A percentile compares a stretch with the other conserved stretches of the same genome.
These are phyloP conservation scores for Moringa oleifera DNA, from an alignment of 345 rosid genomes.

Conservation along the genomic window DNA sequence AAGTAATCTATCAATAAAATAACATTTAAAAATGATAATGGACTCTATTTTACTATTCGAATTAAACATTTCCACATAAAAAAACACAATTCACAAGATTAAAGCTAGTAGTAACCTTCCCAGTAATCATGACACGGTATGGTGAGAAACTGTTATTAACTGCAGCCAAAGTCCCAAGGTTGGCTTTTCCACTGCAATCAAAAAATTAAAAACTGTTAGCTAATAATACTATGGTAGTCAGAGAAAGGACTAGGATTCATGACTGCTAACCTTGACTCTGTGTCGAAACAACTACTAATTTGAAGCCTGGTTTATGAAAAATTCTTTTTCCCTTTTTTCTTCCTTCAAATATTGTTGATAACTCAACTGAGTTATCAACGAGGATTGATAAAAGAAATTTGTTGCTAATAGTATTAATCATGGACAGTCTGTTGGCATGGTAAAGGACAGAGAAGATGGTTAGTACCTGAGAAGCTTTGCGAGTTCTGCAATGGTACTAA, in stretches of 20 bases:
- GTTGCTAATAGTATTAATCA: no score
- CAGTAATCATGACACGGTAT: no score
- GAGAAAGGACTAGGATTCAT: background rate
- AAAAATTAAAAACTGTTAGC: constrained; percentile 14
- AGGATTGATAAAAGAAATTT: no score
- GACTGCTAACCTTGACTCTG: background rate
- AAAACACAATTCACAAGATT: no score
- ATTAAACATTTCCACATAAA: no score
- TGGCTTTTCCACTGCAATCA: constrained; percentile 49
- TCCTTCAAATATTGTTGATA: background rate
- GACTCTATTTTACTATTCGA: no score
- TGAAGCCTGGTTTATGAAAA: background rate
- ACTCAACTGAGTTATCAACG: no score
- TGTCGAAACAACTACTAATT: background rate
- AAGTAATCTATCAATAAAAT: no score
- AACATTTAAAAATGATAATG: no score
- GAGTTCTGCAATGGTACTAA: constrained; percentile 71
- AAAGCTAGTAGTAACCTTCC: no score
- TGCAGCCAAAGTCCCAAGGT: constrained; percentile 69
- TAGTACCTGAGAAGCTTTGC: constrained; percentile 75
- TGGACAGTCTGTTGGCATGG: constrained; percentile 9
- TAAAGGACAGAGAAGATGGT: background rate
- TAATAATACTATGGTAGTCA: background rate
- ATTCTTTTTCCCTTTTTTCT: background rate
- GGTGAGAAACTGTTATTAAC: no score